Evolutionary conservation across 805 yeast species (phyloP), one percentile per base, ranked within the genome.

Genomic region (Dipodascopsis tothii): DNA sequence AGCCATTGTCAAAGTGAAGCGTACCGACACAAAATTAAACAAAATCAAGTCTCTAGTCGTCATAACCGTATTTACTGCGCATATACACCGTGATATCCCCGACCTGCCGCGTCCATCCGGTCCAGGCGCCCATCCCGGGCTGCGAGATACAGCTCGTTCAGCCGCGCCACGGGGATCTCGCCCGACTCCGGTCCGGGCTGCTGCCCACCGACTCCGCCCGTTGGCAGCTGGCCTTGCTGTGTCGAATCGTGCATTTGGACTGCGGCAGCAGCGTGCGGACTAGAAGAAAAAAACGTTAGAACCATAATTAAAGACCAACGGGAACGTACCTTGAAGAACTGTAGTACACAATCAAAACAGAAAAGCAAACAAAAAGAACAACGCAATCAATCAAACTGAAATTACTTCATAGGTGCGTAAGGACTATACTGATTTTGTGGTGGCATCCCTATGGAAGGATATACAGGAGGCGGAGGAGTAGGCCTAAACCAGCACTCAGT

Each of bases 111-210:
- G 23, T 76, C 80, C 44, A 77, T 60, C 21, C 76, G 63, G 54
- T 75, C 80, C 32, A 75, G 54, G 45, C 74, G 69, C 14, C 77
- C 78, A 49, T 74, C 78, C 46, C 78, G 68, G 7, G 78, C 75
- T 42, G 78, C 78, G 27, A 74, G 56, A 45, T 74, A 70, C 33
- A 74, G 59, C 54, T 74, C 76, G 53, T 77, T 76, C 55, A 76
- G 61, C 45, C 75, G 55, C n/a, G 62, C 64, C 23, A 62, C 62
- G 6, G 65, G 65, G 33, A 60, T 55, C 44, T 66, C 71, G 21
- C 59, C 48, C 7, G 62, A 60, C 22, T 66, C 70, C 35, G 50
- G 50, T 3, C 43, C 37, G 20, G 37, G 44, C 9, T 32, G 45
- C 23, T 40, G 49, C 23, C 48, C 50, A n/a, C 50, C 57, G 4